phyloP scores from a whole-genome alignment of 108 stramenopile genomes.

The Nitzschia palea region DNA sequence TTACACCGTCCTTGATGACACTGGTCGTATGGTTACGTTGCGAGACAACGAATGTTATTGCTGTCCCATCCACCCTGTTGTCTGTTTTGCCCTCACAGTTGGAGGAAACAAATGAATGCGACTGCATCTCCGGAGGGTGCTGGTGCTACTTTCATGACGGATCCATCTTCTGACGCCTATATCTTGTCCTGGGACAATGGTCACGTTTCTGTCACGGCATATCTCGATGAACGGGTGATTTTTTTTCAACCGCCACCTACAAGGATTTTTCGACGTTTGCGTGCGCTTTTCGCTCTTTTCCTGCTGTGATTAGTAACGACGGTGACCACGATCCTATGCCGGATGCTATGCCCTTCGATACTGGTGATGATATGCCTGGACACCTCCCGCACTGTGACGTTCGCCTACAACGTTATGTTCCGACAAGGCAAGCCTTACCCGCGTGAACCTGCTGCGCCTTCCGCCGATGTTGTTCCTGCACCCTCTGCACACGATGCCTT shows the following conservation, averaged over 20 bases:
- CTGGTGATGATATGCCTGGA: neutral
- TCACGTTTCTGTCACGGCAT: neutral
- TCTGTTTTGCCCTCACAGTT: no score
- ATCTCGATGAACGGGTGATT: neutral
- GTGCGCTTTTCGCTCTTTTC: neutral
- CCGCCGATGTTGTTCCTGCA: neutral
- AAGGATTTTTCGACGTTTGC: neutral
- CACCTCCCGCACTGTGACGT: neutral
- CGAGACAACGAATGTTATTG: no score
- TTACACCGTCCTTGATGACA: neutral
- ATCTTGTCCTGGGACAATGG: neutral
- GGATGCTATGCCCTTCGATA: neutral
- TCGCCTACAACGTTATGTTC: neutral
- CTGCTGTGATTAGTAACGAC: neutral
- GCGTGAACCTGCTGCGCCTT: neutral
- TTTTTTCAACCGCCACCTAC: neutral
- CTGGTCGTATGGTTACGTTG: neutral
- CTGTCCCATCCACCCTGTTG: no score
- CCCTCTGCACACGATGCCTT: neutral
- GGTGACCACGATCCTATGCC: neutral
- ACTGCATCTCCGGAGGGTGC: no score
- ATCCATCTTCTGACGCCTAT: neutral
- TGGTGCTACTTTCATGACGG: neutral
- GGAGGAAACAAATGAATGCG: no score
- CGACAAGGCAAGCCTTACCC: neutral